Percentiles rank a stretch among this genome's conserved stretches.
Evolutionary conservation across 176 grass and related monocot genomes (phyloP).

Genomic region (Zea luxurians): DNA sequence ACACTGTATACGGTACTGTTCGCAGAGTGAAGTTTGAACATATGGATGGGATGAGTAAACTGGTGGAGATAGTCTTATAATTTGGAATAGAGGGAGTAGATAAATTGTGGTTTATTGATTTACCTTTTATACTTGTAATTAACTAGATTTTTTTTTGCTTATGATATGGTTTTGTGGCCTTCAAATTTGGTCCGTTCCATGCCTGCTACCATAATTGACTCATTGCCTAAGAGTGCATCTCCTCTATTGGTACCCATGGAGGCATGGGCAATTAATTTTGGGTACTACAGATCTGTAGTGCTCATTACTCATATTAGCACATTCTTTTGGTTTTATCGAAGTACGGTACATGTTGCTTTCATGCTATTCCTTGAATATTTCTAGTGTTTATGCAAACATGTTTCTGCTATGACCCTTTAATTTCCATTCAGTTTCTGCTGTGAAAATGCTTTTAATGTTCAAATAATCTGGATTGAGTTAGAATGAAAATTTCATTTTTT

Average conservation of each 20-base stretch:
- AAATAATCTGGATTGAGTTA: not conserved
- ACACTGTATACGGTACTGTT: too few species aligned
- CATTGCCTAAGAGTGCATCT: not conserved
- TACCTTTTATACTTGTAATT: not conserved
- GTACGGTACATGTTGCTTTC: not conserved
- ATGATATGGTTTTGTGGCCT: not conserved
- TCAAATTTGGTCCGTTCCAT: not conserved
- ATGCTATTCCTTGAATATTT: not conserved
- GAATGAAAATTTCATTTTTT: not conserved
- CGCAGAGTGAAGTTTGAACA: too few species aligned
- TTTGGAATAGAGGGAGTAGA: not conserved
- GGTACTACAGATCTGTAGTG: not conserved
- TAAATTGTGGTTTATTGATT: not conserved
- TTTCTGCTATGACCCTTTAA: not conserved
- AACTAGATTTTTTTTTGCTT: constrained; percentile 7
- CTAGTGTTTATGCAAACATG: not conserved
- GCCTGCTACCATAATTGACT: not conserved
- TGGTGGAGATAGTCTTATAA: not conserved
- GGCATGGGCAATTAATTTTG: not conserved
- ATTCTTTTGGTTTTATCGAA: not conserved
- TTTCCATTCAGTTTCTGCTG: not conserved
- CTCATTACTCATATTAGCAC: not conserved
- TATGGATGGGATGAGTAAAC: too few species aligned
- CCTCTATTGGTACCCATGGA: not conserved
- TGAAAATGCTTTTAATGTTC: not conserved